A percentile compares a stretch with the other conserved stretches of the same genome.
phyloP scores from a whole-genome alignment of 495 filamentous ascomycete genomes.

The Aspergillus olivimuriae region DNA sequence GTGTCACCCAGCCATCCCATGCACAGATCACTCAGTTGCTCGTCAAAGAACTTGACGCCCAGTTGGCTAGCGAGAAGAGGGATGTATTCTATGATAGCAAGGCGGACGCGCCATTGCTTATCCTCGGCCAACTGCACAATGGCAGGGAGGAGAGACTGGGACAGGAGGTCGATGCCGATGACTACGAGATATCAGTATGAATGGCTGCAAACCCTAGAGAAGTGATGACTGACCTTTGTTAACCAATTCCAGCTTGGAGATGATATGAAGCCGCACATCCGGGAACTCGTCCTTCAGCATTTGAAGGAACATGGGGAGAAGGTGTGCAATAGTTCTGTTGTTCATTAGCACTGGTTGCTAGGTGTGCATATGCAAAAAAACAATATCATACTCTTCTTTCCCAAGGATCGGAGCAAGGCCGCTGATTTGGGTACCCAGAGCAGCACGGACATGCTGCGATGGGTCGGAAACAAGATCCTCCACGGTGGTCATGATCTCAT shows the following conservation, averaged over 20 bases:
- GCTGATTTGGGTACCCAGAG: conserved; percentile 93
- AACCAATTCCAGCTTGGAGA: conserved; percentile 94
- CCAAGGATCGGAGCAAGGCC: conserved; percentile 94
- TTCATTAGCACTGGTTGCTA: too few species aligned
- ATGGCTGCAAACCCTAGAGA: too few species aligned
- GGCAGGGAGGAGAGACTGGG: conserved; percentile 93
- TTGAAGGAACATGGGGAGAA: conserved; percentile 97
- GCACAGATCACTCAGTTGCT: conserved; percentile 89
- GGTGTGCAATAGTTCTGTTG: conserved; percentile 87
- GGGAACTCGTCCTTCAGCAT: conserved; percentile 99
- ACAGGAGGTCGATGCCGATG: conserved; percentile 94
- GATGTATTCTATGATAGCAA: conserved; percentile 99
- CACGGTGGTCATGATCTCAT: conserved; percentile 94
- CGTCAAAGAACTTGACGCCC: conserved; percentile 96
- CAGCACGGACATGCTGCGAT: conserved; percentile 93
- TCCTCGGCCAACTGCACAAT: conserved; percentile 97
- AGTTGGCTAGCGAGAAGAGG: conserved; percentile 92
- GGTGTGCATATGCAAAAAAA: too few species aligned
- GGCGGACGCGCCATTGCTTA: conserved; percentile 97
- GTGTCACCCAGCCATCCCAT: conserved; percentile 99
- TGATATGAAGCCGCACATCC: conserved; percentile 95
- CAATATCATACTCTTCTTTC: conserved; percentile 99
- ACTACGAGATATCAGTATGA: conserved; percentile 44
- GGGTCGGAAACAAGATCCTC: conserved; percentile 94
- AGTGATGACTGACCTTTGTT: conserved; percentile 60